Base-by-base conservation (phyloP, 2,329 filamentous ascomycete genomes). In the Arthrobotrys pseudoclavata region DNA sequence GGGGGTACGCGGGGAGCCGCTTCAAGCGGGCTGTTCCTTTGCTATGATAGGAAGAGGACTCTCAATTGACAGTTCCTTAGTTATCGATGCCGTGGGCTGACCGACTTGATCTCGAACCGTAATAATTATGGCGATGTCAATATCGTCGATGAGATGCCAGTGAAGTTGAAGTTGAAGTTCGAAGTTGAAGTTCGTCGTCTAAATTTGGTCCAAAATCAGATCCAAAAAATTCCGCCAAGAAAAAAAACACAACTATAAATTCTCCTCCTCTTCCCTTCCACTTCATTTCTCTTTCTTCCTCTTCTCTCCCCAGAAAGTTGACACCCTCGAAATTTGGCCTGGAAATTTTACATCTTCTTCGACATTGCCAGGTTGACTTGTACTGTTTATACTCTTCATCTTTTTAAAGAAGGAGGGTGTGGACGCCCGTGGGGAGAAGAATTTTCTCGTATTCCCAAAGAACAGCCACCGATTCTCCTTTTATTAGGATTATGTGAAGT, bases 261-360 rank as follows among this genome's bases (percentile, higher is more conserved):
- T 76, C 52, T 37, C 29, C 52, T 9, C 15, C 52, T 37, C 29
- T 60, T 9, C 15, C 6, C 18, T n/a, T 9, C 18, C 31, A 48
- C 29, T 22, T 31, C 24, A 13, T 53, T 63, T 69, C 18, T 60
- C 22, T 40, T 60, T 61, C 34, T 53, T 63, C 29, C 47, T 74
- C 47, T 74, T 69, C 52, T 78, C 75, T 79, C 75, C 75, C 69
- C 40, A 62, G 75, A 79, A 79, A 79, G 75, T 79, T 79, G 75
- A 79, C 62, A 79, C 75, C 75, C 75, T 74, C 69, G 75, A 79
- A 79, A 79, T 79, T 79, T 79, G 75, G 69, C 75, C 75, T 79
- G 69, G 50, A 66, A 66, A 40, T 74, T 67, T 50, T 60, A 42
- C n/a, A 37, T 64, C 24, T 40, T 53, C 20, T 24, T 24, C 61